Percentiles rank a stretch among this genome's conserved stretches.
phyloP scores from a whole-genome alignment of 1,139 yeast genomes.

The Suhomyces kunorum region DNA sequence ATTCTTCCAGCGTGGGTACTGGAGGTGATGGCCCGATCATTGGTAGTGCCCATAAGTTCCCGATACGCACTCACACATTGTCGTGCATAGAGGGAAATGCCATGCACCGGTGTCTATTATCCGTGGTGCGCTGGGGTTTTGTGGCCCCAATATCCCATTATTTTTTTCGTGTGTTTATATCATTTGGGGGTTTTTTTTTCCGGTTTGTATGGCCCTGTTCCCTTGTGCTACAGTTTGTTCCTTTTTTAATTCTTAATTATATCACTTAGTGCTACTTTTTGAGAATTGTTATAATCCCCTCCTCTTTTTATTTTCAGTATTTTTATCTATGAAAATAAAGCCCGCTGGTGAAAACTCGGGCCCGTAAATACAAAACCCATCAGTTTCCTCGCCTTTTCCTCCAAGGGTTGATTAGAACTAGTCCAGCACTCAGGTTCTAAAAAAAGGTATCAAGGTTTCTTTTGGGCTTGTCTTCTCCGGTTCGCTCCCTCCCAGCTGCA shows the following conservation, averaged over 20 bases:
- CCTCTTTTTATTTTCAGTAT: constrained; percentile 8
- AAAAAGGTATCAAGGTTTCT: constrained; percentile 1
- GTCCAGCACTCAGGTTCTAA: constrained; percentile 4
- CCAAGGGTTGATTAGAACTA: constrained; percentile 9
- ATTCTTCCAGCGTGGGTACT: constrained; percentile 1
- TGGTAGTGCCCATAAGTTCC: constrained; percentile 4
- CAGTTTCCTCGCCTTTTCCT: constrained; percentile 11
- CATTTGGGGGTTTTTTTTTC: constrained; percentile 3
- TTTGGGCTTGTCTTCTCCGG: constrained; percentile 4
- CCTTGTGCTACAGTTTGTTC: constrained; percentile 10
- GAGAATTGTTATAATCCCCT: constrained; percentile 2
- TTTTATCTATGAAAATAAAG: constrained; percentile 9
- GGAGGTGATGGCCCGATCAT: constrained; percentile 8
- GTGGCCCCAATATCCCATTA: constrained; percentile 4
- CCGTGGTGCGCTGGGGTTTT: constrained; percentile 4
- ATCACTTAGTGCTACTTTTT: constrained; percentile 11
- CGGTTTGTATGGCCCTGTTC: constrained; percentile 7
- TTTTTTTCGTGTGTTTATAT: constrained; percentile 4
- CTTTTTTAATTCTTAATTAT: constrained; percentile 10
- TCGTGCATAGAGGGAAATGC: constrained; percentile 5
- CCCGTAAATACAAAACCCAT: constrained; percentile 14
- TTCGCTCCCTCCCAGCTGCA: constrained; percentile 2
- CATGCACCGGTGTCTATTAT: constrained; percentile 8
- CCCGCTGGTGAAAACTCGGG: constrained; percentile 5
- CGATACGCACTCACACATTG: constrained; percentile 5